Evolutionary conservation across 352 stramenopile genomes (phyloP).

Genomic region (Globisporangium cederbergense): DNA sequence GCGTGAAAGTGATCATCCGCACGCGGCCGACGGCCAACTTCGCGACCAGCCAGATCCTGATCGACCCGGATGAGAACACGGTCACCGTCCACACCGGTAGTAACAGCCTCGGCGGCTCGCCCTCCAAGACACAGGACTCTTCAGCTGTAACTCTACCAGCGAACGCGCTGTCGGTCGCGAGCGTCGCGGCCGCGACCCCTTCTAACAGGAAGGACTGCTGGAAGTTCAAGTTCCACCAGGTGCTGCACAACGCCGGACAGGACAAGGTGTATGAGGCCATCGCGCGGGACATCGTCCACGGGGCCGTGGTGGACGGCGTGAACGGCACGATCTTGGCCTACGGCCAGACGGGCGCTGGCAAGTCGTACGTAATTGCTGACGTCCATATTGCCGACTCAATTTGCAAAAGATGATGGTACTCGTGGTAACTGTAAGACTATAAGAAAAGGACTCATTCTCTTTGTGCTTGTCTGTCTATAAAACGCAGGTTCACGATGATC

Average conservation of each 20-base stretch:
- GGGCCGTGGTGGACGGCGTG: slow-evolving; percentile 81
- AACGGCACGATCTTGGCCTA: slow-evolving; percentile 90
- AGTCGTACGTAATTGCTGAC: slow-evolving; percentile 32
- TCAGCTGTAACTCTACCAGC: neutral
- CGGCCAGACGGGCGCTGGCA: slow-evolving; percentile 86
- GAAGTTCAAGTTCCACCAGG: slow-evolving; percentile 91
- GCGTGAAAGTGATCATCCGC: slow-evolving; percentile 84
- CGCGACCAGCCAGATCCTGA: slow-evolving; percentile 69
- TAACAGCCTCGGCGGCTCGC: slow-evolving; percentile 16
- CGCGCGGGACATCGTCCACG: slow-evolving; percentile 85
- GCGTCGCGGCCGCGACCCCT: slow-evolving; percentile 23
- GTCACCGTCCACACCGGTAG: slow-evolving; percentile 54
- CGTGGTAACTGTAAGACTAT: too few species aligned
- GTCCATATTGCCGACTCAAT: too few species aligned
- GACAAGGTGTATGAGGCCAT: slow-evolving; percentile 90
- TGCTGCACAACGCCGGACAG: slow-evolving; percentile 90
- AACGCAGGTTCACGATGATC: slow-evolving; percentile 83
- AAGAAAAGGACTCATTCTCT: too few species aligned
- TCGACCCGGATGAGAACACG: slow-evolving; percentile 72
- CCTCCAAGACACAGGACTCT: slow-evolving; percentile 25
- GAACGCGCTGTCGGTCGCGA: slow-evolving; percentile 8
- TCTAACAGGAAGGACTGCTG: slow-evolving; percentile 82
- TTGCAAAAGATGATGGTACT: too few species aligned
- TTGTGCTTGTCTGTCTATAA: too few species aligned
- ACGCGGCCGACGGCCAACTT: slow-evolving; percentile 78